These are phyloP conservation scores for Xylaria longipes DNA, from an alignment of 495 filamentous ascomycete genomes.

Conservation along the genomic window DNA sequence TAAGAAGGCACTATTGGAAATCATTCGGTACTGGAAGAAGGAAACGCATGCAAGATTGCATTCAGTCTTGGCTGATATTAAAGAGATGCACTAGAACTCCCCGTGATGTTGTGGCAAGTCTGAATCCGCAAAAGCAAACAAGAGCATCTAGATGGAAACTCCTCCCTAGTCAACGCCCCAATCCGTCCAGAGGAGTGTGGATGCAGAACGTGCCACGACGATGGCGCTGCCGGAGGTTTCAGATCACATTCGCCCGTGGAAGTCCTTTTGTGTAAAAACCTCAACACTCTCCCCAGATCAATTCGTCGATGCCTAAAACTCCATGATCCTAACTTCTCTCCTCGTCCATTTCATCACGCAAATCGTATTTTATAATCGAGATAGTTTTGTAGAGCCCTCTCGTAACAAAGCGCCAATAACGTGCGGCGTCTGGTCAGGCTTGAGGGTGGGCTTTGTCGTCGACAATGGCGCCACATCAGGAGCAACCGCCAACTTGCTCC, in stretches of 20 bases:
- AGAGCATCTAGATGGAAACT: conserved; percentile 21
- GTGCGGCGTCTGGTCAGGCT: conserved; percentile 5
- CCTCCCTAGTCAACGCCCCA: conserved; percentile 11
- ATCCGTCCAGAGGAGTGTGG: neutral
- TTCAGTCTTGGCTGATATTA: conserved; percentile 23
- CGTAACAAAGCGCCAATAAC: neutral
- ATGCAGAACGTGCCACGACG: neutral
- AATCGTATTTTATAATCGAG: conserved; percentile 12
- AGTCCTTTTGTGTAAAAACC: neutral
- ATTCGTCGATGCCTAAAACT: conserved; percentile 17
- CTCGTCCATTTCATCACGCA: conserved; percentile 23
- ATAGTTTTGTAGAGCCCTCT: neutral
- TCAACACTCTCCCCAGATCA: neutral
- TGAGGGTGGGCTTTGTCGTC: neutral
- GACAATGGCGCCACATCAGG: conserved; percentile 24
- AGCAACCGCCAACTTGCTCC: conserved; percentile 88
- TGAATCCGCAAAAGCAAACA: conserved; percentile 18
- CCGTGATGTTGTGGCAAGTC: conserved; percentile 6
- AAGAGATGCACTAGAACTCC: conserved; percentile 15
- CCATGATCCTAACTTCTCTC: conserved; percentile 4
- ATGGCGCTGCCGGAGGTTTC: neutral
- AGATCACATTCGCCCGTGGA: neutral
- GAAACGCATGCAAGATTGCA: conserved; percentile 13
- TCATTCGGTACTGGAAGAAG: neutral
- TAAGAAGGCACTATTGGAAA: neutral